Percentiles rank a stretch among this genome's conserved stretches.
These are phyloP conservation scores for Dissophora ornata DNA, from an alignment of 192 early-diverging fungal genomes.

Conservation along the genomic window DNA sequence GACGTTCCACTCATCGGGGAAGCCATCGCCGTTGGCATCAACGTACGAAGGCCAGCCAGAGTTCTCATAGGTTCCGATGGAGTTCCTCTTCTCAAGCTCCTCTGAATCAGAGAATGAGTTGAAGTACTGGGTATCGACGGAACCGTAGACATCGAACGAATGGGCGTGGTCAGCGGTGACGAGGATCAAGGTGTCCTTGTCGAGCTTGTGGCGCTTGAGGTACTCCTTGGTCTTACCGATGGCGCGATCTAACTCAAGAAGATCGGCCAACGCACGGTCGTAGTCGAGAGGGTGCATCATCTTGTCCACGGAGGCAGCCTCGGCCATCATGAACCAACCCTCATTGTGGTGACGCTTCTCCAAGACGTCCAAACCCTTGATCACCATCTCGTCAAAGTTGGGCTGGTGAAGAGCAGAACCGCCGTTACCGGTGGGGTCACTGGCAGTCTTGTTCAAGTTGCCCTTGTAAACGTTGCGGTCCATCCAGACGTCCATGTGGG, in stretches of 20 bases:
- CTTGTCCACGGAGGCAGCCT: constrained; percentile 75
- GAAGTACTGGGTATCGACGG: constrained; percentile 70
- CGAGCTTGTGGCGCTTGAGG: constrained; percentile 59
- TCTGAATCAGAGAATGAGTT: constrained; percentile 46
- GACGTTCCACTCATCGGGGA: constrained; percentile 61
- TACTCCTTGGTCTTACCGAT: constrained; percentile 65
- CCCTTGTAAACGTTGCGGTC: constrained; percentile 68
- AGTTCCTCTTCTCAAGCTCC: constrained; percentile 55
- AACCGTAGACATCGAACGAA: constrained; percentile 72
- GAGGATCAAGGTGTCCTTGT: constrained; percentile 69
- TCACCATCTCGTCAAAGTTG: constrained; percentile 66
- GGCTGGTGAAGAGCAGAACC: constrained; percentile 65
- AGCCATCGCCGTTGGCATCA: constrained; percentile 60
- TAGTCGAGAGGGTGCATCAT: constrained; percentile 71
- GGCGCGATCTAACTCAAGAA: constrained; percentile 72
- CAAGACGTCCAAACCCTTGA: constrained; percentile 69
- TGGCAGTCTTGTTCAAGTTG: constrained; percentile 56
- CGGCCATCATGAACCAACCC: constrained; percentile 74
- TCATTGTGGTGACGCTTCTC: constrained; percentile 67
- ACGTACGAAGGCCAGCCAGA: constrained; percentile 62
- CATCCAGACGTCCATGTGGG: constrained; percentile 73
- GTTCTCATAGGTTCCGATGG: constrained; percentile 62
- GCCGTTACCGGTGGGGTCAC: constrained; percentile 59
- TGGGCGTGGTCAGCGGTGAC: constrained; percentile 76
- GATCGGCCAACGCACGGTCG: constrained; percentile 70